These are phyloP conservation scores for Pythium coloratum DNA, from an alignment of 352 stramenopile genomes.

Conservation along the genomic window DNA sequence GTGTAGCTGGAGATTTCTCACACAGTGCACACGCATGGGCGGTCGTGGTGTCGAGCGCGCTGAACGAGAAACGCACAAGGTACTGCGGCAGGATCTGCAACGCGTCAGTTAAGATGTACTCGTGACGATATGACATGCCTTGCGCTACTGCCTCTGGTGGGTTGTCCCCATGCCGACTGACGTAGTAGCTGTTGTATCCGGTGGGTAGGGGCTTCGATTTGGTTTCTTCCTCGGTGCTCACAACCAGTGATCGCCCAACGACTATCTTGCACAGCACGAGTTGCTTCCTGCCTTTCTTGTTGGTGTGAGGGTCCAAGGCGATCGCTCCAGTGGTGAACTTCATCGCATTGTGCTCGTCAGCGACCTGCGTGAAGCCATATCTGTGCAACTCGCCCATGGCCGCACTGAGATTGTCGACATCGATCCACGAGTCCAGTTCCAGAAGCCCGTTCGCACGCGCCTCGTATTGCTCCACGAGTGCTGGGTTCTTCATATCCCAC, in stretches of 20 bases:
- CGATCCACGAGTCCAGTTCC: conserved; percentile 75
- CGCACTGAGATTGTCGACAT: conserved; percentile 62
- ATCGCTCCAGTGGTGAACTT: conserved; percentile 73
- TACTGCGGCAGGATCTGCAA: conserved; percentile 70
- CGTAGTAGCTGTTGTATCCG: conserved; percentile 77
- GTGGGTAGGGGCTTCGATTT: conserved; percentile 35
- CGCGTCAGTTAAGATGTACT: conserved; percentile 71
- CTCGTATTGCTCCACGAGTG: conserved; percentile 58
- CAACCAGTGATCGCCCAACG: conserved; percentile 55
- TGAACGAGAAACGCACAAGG: conserved; percentile 64
- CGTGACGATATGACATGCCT: conserved; percentile 37
- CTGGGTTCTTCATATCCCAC: conserved; percentile 73
- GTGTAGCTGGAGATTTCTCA: conserved; percentile 47
- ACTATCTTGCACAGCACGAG: conserved; percentile 78
- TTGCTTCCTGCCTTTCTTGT: conserved; percentile 38
- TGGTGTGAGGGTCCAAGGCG: conserved; percentile 27
- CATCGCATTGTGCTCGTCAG: conserved; percentile 45
- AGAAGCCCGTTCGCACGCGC: conserved; percentile 46
- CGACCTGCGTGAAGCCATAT: conserved; percentile 53
- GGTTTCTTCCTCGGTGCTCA: conserved; percentile 49
- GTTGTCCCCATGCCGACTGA: conserved; percentile 17
- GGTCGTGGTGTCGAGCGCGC: conserved; percentile 30
- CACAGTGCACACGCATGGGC: conserved; percentile 54
- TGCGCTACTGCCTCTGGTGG: not conserved
- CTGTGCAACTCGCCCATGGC: conserved; percentile 55